Evolutionary conservation across 2,329 filamentous ascomycete species (phyloP), one percentile per base, ranked within the genome.

Genomic region (Ascochyta koolunga): DNA sequence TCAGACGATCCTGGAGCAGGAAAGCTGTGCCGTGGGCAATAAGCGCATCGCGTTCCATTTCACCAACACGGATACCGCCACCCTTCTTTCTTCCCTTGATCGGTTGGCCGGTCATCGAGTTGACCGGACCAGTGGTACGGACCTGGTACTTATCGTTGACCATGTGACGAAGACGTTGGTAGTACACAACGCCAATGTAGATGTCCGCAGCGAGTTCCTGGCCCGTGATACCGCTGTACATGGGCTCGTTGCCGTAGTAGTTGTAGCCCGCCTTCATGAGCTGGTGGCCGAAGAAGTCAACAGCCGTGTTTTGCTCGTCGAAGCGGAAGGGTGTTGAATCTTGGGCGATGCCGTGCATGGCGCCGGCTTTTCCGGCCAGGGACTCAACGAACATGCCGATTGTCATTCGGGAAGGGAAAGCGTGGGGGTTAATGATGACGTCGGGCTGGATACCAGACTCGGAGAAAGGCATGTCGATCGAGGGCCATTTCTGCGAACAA

Each of bases 131-230:
- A 0, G 95, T 98, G 2, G 95, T 98, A 76, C 95, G 88, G 50
- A 98, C 95, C 77, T 99, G 95, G 82, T 90, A 99, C 78, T 99
- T 99, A 78, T 99, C 95, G 84, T 97, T 98, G 51, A 99, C 95
- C 95, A 99, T 99, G 87, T 99, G 95, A 74, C 95, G 85, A 57
- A 99, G 84, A 76, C 95, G 88, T 78, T 99, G 95, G 82, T 99
- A 99, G 82, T 98, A 98, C 57, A 99, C 95, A 10, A 97, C 88
- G 40, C 95, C 95, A 55, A 98, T 86, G 79, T 96, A 99, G 70
- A 99, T 98, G 73, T 99, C 95, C 6, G 92, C 93, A 18, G 88
- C 87, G 35, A 99, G 87, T 76, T 98, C 93, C 74, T 96, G 87
- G 58, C 95, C 95, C 0, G 95, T 99, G 74, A 98, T 93, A 36